These are phyloP conservation scores for Beauveria sp. DNA, from an alignment of 2,329 filamentous ascomycete species.

Conservation along the genomic window DNA sequence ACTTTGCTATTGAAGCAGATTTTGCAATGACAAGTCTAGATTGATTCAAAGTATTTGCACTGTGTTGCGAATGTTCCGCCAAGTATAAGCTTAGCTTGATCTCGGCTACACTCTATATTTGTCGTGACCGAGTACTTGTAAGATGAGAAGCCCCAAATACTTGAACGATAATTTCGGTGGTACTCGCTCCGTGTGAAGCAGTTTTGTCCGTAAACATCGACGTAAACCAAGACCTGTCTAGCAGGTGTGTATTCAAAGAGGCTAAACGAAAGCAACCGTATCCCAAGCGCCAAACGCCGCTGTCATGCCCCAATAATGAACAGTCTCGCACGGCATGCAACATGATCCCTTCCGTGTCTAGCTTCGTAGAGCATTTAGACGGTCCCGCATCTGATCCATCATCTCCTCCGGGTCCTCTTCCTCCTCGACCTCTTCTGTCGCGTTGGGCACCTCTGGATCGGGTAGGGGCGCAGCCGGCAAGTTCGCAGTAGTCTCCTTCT, in stretches of 20 bases:
- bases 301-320: not conserved
- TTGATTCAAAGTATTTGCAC: no score
- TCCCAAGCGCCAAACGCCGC: conserved; percentile 9
- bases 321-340: not conserved
- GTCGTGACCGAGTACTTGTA: not conserved
- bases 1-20: no score
- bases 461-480: conserved; percentile 48
- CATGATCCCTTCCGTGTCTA: conserved; percentile 28
- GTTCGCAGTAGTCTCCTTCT: conserved; percentile 51
- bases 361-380: conserved; percentile 85
- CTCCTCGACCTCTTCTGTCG: conserved; percentile 61
- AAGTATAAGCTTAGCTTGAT: not conserved
- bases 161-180: no score
- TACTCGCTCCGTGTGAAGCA: no score
- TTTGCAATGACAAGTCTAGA: no score
- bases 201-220: no score
- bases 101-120: not conserved
- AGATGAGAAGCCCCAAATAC: no score
- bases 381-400: conserved; percentile 88
- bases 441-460: conserved; percentile 42
- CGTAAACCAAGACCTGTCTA: not conserved
- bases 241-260: not conserved
- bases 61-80: not conserved
- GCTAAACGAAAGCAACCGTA: not conserved
- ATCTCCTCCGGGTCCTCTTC: conserved; percentile 83